Conservation (phyloP, 306 rosid genomes). For the Prunus dulcis region DNA sequence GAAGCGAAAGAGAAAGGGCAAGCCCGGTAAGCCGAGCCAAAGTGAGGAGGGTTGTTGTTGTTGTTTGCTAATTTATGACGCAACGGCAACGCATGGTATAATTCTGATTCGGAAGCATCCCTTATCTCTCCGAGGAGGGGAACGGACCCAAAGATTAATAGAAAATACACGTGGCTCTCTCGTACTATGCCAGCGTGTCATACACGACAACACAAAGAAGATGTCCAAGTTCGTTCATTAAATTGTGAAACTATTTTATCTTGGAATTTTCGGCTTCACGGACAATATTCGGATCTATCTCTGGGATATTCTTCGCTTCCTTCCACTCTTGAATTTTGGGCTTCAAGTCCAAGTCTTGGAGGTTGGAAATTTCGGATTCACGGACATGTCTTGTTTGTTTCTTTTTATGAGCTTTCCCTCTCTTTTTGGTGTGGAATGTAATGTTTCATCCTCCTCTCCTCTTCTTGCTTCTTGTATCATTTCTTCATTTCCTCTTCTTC, state of each 20-base stretch:
- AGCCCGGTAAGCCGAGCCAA: not conserved
- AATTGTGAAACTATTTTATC: not conserved
- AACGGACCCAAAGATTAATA: not conserved
- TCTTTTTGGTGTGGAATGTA: not conserved
- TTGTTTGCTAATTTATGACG: slow-evolving; percentile 15
- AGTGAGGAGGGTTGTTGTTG: not conserved
- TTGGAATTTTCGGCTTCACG: not conserved
- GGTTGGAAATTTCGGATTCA: not conserved
- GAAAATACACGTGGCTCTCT: not conserved
- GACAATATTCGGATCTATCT: slow-evolving; percentile 24
- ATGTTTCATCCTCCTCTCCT: too few relatives aligned
- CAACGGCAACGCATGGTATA: slow-evolving; percentile 38
- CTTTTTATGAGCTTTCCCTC: too few relatives aligned
- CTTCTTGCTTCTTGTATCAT: too few relatives aligned
- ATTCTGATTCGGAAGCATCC: slow-evolving; percentile 35
- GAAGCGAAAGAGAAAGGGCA: not conserved
- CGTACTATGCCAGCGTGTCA: not conserved
- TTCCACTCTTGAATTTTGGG: not conserved
- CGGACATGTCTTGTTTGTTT: not conserved
- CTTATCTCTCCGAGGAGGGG: not conserved
- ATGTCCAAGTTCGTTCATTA: slow-evolving; percentile 3
- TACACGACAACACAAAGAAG: not conserved
- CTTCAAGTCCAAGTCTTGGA: not conserved
- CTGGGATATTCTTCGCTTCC: slow-evolving; percentile 13
- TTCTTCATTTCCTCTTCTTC: too few relatives aligned